Percentiles rank a stretch among this genome's conserved stretches.
phyloP scores from a whole-genome alignment of 108 stramenopile species.

The Nitzschia inconspicua region DNA sequence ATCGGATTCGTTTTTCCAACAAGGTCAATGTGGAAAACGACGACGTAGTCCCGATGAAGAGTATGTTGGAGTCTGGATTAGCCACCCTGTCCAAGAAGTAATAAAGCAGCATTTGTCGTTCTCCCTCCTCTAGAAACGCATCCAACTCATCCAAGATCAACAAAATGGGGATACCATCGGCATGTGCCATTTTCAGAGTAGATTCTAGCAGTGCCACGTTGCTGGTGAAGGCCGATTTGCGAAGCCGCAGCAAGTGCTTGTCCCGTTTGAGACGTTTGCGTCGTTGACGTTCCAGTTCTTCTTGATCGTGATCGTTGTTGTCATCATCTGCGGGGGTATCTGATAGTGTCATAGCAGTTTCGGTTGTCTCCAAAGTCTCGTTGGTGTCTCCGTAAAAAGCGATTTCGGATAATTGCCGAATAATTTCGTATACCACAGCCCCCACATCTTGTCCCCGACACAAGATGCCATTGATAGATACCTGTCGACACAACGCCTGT shows the following conservation, averaged over 20 bases:
- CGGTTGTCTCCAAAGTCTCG: slow-evolving; percentile 3
- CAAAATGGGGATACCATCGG: slow-evolving; percentile 76
- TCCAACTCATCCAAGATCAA: slow-evolving; percentile 78
- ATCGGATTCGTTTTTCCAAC: slow-evolving; percentile 79
- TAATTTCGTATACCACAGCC: slow-evolving; percentile 63
- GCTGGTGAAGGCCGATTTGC: slow-evolving; percentile 58
- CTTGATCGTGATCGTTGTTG: slow-evolving; percentile 1
- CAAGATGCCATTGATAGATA: slow-evolving; percentile 66
- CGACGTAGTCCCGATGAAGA: slow-evolving; percentile 67
- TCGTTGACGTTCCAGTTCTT: slow-evolving; percentile 3
- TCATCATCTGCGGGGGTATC: neutral
- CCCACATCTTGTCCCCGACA: slow-evolving; percentile 67
- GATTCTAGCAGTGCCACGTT: slow-evolving; percentile 71
- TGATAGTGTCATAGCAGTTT: neutral
- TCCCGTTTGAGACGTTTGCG: slow-evolving; percentile 11
- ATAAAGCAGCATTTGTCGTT: slow-evolving; percentile 78
- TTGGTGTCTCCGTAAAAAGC: slow-evolving; percentile 27
- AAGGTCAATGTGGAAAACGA: slow-evolving; percentile 35
- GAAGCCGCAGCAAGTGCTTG: slow-evolving; percentile 42
- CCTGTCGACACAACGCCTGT: slow-evolving; percentile 45
- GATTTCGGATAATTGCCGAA: slow-evolving; percentile 69
- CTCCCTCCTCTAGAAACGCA: slow-evolving; percentile 46
- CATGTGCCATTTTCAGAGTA: slow-evolving; percentile 54
- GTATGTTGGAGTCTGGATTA: slow-evolving; percentile 53
- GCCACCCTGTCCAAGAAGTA: slow-evolving; percentile 84